A percentile compares a stretch with the other conserved stretches of the same genome.
These are phyloP conservation scores for Rubus parviflorus DNA, from an alignment of 306 rosid genomes.

Conservation along the genomic window DNA sequence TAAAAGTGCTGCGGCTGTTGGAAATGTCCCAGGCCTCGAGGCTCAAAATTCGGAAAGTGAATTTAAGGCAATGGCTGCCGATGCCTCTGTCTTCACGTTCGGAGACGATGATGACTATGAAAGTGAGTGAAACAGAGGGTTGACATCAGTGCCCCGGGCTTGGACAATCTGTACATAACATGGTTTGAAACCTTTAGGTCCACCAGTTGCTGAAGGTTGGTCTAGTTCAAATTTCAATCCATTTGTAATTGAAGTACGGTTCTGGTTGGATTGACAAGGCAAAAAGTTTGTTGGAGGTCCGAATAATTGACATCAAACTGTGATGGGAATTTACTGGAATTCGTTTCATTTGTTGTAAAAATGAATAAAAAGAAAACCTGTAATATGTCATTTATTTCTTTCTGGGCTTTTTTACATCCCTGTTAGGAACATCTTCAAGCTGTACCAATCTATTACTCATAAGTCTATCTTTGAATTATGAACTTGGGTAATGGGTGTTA, in stretches of 20 bases:
- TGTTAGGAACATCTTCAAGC: background rate
- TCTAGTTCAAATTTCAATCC: slow-evolving; percentile 7
- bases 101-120: slow-evolving; percentile 97
- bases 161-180: slow-evolving; percentile 59
- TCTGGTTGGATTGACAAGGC: slow-evolving; percentile 25
- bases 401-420: background rate
- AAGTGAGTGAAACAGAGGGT: slow-evolving; percentile 58
- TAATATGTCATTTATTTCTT: background rate
- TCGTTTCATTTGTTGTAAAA: slow-evolving; percentile 21
- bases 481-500: background rate
- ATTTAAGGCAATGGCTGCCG: slow-evolving; percentile 99
- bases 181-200: slow-evolving; percentile 33
- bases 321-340: slow-evolving; percentile 15
- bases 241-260: slow-evolving; percentile 30
- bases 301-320: slow-evolving; percentile 17
- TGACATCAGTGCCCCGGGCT: slow-evolving; percentile 8
- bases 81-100: slow-evolving; percentile 92
- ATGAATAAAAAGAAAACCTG: background rate
- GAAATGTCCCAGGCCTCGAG: slow-evolving; percentile 38
- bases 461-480: background rate
- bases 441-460: background rate
- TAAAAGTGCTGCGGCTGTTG: slow-evolving; percentile 44
- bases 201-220: slow-evolving; percentile 19
- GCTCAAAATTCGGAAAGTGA: slow-evolving; percentile 71
- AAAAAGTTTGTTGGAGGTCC: slow-evolving; percentile 1